Base-by-base conservation (phyloP, 176 grass and related monocot species). In the Eleusine indica region DNA sequence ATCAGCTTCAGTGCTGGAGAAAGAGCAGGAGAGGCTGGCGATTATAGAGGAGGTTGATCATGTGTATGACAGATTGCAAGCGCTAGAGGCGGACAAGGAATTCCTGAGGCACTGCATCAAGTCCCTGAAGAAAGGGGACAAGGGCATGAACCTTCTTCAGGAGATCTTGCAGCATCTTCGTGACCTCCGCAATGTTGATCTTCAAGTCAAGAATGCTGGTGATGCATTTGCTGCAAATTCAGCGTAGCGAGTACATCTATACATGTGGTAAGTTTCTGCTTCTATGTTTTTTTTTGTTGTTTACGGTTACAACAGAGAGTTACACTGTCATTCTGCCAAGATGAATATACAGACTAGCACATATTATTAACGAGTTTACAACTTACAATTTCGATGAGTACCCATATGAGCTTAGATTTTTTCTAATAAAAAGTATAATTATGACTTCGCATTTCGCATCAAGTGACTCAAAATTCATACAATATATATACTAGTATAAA, bases 81-180 rank as follows among this genome's bases (percentile, higher is more conserved):
- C 97, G 21, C 88, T 99, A 39, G 93, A 99, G 75, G 91, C 93
- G 1, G 97, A 99, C 85, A 92, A 94, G 84, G 97, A 99, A 73
- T 99, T 99, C 86, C 85, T 99, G 2, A 96, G 88, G 81, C 93
- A 99, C 71, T 99, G 93, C 82, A 81, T 99, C 44, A 92, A 89
- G 73, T 99, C 97, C 19, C 85, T 99, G 78, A 96, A 96, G 54
- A 96, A 87, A 68, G 97, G 97, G 29, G 93, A 94, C 73, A 95
- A 80, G 74, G 97, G 97, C 58, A 86, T 96, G 87, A 43, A 92
- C n/a, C 91, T 99, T 85, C 89, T 99, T 82, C 86, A 92, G 44
- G 97, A 99, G 67, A 99, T 99, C 66, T 84, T 99, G 52, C 89
- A 99, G 74, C 93, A 99, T 76, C 92, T 99, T 42, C 93, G 97